Conservation (phyloP, 192 early-diverging fungal genomes). For the Coemansia sp. region DNA sequence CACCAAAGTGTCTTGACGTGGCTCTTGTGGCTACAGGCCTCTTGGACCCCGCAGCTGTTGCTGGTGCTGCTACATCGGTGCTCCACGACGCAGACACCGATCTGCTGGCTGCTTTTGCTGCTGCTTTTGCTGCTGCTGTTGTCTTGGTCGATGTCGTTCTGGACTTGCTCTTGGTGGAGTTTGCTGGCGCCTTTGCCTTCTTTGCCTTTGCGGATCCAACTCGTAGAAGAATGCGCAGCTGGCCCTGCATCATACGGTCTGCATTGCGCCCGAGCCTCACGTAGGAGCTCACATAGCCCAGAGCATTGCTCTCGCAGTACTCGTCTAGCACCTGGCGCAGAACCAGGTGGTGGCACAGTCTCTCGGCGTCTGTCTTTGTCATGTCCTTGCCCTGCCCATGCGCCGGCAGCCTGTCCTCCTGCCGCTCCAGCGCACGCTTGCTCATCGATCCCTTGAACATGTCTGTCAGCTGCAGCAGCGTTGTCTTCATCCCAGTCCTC, state of each 20-base stretch:
- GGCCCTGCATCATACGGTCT: slow-evolving; percentile 50
- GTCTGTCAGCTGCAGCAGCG: slow-evolving; percentile 69
- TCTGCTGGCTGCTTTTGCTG: slow-evolving; percentile 2
- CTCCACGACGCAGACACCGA: not conserved
- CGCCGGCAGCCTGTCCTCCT: slow-evolving; percentile 55
- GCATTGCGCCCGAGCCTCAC: slow-evolving; percentile 57
- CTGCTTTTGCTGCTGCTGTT: not conserved
- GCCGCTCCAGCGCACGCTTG: slow-evolving; percentile 55
- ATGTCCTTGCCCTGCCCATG: slow-evolving; percentile 62
- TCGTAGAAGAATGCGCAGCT: slow-evolving; percentile 48
- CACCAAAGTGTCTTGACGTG: slow-evolving; percentile 41
- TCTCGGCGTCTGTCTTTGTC: slow-evolving; percentile 62
- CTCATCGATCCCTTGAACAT: slow-evolving; percentile 71
- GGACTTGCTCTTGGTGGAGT: slow-evolving; percentile 2
- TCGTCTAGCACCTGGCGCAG: slow-evolving; percentile 65
- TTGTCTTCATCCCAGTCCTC: slow-evolving; percentile 55
- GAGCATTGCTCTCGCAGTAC: slow-evolving; percentile 58
- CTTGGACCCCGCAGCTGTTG: too few species aligned
- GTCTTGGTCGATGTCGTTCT: slow-evolving; percentile 4
- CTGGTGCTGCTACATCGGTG: not conserved
- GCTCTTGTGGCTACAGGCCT: slow-evolving; percentile 22
- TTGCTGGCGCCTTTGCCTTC: slow-evolving; percentile 3
- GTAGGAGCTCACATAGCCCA: slow-evolving; percentile 66
- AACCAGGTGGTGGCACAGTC: slow-evolving; percentile 71
- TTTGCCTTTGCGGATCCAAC: slow-evolving; percentile 30